Base-by-base conservation (phyloP, 495 filamentous ascomycete genomes). In the Mycothermus thermophilus region DNA sequence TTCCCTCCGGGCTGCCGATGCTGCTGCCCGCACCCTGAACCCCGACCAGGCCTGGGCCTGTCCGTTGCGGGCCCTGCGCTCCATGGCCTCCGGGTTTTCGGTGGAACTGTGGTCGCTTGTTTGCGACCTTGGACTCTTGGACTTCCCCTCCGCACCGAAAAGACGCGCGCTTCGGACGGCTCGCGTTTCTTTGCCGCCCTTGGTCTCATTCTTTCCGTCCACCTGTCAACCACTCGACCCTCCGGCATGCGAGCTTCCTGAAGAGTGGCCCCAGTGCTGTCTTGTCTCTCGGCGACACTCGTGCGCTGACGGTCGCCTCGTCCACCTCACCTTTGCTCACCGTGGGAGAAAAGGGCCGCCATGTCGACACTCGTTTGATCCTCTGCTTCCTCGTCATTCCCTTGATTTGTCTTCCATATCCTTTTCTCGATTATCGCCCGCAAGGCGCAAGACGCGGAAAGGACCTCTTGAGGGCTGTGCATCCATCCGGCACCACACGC, bases 81-180 rank as follows among this genome's bases (percentile, higher is more conserved):
- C 4, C 10, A n/a, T 17, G 26, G 27, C 13, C 26, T 5, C 30
- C 14, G 35, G 34, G 30, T 17, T 33, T 40, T 35, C 13, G 28
- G 33, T 33, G 30, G 30, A 27, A 37, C 40, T 11, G 30, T 14
- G 31, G 32, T 44, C 46, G 43, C 46, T 46, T 46, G 42, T 42
- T 35, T 48, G 46, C 38, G 43, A 37, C 37, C 30, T 40, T 35
- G 40, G n/a, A n/a, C n/a, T n/a, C n/a, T n/a, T n/a, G n/a, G n/a
- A 38, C 29, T 29, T 37, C 37, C 43, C 36, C 34, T 42, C 40
- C 32, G 40, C 40, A 44, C 37, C 32, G n/a, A 18, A 31, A 53
- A 56, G 55, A 58, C 54, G 54, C 54, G 54, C 55, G 52, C 50
- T 58, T 58, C 52, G 33, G 31, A 41, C 38, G 31, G 51, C 47